A percentile compares a stretch with the other conserved stretches of the same genome.
phyloP scores from a whole-genome alignment of 106 monocot species.

The Acorus gramineus region DNA sequence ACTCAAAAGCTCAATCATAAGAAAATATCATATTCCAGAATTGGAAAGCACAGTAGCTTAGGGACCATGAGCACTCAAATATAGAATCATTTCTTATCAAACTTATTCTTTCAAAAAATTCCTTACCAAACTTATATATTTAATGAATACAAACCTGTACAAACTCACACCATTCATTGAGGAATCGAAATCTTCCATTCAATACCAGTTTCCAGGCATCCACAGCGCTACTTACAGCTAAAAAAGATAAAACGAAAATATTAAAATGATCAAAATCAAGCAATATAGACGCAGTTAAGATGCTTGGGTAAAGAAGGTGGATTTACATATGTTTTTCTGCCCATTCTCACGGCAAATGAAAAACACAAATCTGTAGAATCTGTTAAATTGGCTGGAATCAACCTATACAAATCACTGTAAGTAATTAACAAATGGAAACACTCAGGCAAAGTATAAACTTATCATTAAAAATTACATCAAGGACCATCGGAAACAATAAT shows the following conservation, averaged over 20 bases:
- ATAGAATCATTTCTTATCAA: no score
- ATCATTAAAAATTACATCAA: neutral
- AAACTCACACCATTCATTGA: conserved; percentile 81
- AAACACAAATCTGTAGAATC: conserved; percentile 88
- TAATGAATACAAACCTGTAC: conserved; percentile 43
- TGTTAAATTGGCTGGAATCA: conserved; percentile 50
- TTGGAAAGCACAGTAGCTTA: no score
- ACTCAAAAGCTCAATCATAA: neutral
- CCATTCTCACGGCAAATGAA: conserved; percentile 81
- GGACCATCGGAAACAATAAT: neutral
- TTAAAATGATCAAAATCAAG: conserved; percentile 1
- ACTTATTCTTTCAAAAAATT: no score
- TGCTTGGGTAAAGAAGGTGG: conserved; percentile 1
- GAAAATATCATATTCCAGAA: neutral
- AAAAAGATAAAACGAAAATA: conserved; percentile 8
- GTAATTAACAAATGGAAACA: neutral
- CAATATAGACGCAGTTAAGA: neutral
- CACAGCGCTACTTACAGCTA: conserved; percentile 64
- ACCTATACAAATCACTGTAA: conserved; percentile 31
- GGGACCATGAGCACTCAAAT: no score
- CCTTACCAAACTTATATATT: no score
- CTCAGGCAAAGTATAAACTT: neutral
- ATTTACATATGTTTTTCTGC: conserved; percentile 80
- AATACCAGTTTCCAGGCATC: conserved; percentile 77
- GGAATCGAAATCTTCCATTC: conserved; percentile 70